phyloP scores from a whole-genome alignment of 1,284 basidiomycete species.

The Pascua guehoae region DNA sequence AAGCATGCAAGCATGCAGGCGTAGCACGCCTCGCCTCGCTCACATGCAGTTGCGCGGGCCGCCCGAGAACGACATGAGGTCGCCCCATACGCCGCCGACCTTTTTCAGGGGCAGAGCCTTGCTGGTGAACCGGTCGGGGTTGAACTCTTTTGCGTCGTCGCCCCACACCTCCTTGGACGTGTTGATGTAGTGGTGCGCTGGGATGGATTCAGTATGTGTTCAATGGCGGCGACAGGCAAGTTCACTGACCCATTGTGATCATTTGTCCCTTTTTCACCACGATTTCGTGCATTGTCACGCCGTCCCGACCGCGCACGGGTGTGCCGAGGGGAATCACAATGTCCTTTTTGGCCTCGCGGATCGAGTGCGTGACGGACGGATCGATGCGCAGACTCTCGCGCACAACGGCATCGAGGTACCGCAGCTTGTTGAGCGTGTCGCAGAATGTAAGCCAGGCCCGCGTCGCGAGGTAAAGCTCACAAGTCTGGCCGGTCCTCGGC shows the following conservation, averaged over 20 bases:
- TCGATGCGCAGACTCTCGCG: conserved; percentile 63
- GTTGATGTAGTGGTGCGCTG: conserved; percentile 50
- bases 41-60: conserved; percentile 64
- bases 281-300: conserved; percentile 32
- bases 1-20: no score
- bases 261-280: conserved; percentile 19
- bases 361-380: conserved; percentile 61
- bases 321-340: conserved; percentile 60
- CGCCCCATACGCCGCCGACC: conserved; percentile 54
- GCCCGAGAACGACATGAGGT: conserved; percentile 63
- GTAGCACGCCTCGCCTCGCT: neutral
- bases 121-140: conserved; percentile 55
- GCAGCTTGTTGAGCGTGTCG: conserved; percentile 47
- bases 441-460: no score
- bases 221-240: no score
- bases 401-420: conserved; percentile 60
- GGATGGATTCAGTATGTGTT: no score
- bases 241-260: no score
- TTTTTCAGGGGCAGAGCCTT: conserved; percentile 41
- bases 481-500: conserved; percentile 18
- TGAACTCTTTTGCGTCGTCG: conserved; percentile 60
- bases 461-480: no score
- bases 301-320: conserved; percentile 39
- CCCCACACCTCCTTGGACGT: conserved; percentile 61
- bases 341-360: conserved; percentile 58